These are phyloP conservation scores for Botrytis medusae DNA, from an alignment of 2,329 filamentous ascomycete species.

Conservation along the genomic window DNA sequence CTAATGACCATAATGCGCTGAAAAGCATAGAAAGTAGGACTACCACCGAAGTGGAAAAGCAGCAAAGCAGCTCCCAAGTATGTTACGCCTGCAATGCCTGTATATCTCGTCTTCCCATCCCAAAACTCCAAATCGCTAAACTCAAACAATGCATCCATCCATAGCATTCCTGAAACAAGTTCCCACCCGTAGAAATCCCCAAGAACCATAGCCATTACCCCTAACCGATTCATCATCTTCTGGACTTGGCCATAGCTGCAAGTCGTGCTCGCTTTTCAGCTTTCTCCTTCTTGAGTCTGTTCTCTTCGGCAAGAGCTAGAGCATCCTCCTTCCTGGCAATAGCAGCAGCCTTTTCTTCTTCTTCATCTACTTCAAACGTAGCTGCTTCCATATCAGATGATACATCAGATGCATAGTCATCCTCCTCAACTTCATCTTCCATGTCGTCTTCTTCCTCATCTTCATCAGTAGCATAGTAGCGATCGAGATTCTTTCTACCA, in stretches of 20 bases:
- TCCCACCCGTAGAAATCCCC: constrained; percentile 14
- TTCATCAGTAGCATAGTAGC: constrained; percentile 41
- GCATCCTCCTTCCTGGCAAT: constrained; percentile 68
- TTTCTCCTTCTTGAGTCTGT: constrained; percentile 61
- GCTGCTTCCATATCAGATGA: constrained; percentile 81
- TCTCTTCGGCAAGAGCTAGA: constrained; percentile 62
- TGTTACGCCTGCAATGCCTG: constrained; percentile 24
- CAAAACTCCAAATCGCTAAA: constrained; percentile 24
- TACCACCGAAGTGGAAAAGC: neutral
- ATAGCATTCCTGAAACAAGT: constrained; percentile 10
- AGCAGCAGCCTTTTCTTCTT: constrained; percentile 63
- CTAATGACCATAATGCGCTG: constrained; percentile 13
- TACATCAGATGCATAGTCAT: constrained; percentile 63
- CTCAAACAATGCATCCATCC: constrained; percentile 18
- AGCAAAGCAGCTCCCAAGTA: constrained; percentile 8
- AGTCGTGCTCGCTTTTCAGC: constrained; percentile 46
- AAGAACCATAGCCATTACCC: neutral
- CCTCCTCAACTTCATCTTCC: constrained; percentile 43
- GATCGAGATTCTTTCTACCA: constrained; percentile 42
- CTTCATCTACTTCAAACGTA: constrained; percentile 68
- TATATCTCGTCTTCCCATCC: constrained; percentile 10
- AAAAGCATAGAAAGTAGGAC: constrained; percentile 2
- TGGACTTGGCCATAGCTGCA: constrained; percentile 37
- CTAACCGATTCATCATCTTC: constrained; percentile 13
- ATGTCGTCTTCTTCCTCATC: constrained; percentile 36